Conservation (phyloP, 768 basidiomycete genomes). For the Paxillus rubicundulus region DNA sequence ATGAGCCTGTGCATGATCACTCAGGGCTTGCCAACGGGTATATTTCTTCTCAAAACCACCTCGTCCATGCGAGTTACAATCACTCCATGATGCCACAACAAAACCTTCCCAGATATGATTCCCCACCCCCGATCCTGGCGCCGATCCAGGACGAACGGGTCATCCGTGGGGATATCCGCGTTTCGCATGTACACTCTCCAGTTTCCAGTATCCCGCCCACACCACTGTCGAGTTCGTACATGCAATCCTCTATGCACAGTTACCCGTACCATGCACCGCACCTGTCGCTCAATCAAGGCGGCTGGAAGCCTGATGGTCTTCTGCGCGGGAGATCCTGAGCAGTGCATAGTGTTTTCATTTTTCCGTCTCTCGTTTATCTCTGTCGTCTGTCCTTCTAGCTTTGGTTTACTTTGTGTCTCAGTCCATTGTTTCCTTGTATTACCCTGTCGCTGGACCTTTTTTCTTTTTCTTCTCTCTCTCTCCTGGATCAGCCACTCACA, state of each 20-base stretch:
- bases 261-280: slow-evolving; percentile 42
- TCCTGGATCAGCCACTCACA: slow-evolving; percentile 6
- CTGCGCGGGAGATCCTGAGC: slow-evolving; percentile 35
- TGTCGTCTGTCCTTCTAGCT: neutral
- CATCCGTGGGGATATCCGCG: slow-evolving; percentile 29
- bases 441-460: slow-evolving; percentile 7
- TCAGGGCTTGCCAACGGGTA: slow-evolving; percentile 32
- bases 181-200: slow-evolving; percentile 31
- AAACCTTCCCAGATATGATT: slow-evolving; percentile 39
- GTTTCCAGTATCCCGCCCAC: slow-evolving; percentile 31
- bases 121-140: slow-evolving; percentile 54
- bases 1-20: slow-evolving; percentile 34
- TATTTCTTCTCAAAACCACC: slow-evolving; percentile 28
- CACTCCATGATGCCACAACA: slow-evolving; percentile 22
- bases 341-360: neutral
- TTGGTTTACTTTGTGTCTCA: slow-evolving; percentile 5
- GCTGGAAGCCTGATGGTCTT: slow-evolving; percentile 47
- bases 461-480: no score
- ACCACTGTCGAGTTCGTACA: slow-evolving; percentile 36
- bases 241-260: slow-evolving; percentile 40
- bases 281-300: slow-evolving; percentile 36
- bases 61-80: slow-evolving; percentile 25
- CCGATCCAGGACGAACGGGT: slow-evolving; percentile 48
- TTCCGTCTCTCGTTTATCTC: no score
- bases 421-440: slow-evolving; percentile 24